Base-by-base conservation (phyloP, 1,284 basidiomycete genomes). In the Leccinum subfulvum region DNA sequence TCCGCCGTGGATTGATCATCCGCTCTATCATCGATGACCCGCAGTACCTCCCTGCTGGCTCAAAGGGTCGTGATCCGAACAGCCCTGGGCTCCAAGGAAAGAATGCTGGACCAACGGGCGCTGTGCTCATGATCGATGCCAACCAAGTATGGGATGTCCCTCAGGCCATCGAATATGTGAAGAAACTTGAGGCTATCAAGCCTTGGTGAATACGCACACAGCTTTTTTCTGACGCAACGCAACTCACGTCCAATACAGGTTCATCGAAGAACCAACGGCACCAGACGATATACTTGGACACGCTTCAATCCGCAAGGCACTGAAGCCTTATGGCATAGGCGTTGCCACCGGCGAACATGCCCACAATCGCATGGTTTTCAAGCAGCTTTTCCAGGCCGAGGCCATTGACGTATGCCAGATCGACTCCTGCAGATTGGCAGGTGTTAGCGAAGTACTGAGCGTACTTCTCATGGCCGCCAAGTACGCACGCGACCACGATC, bases 81-180 rank as follows among this genome's bases (percentile, higher is more conserved):
- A 83, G 87, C 52, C 84, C 88, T 56, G 85, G 79, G 28, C 75
- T 91, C 41, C 81, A 79, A 59, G 92, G 90, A 13, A 98, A 98
- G 84, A 97, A 98, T 69, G 95, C 95, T 6, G 94, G 95, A 10
- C 94, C 94, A 3, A 94, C 95, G 0, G 95, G 96, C 13, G 88
- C 90, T 57, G 95, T 97, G 26, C 81, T 97, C 64, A 98, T 98
- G 95, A 93, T 98, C 66, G 95, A 98, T 75, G 92, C 95, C 57
- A 98, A 98, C 79, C 95, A 96, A 77, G 93, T 98, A 21, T 98
- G 95, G 95, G 95, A 97, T 70, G 96, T 98, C 18, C 82, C 88
- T 51, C 86, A 96, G 76, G 95, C 95, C 3, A 91, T 97, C 71
- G 92, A 96, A 60, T 97, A 96, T 77, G 92, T 97, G 68, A 88